Percentiles rank a stretch among this genome's conserved stretches.
These are phyloP conservation scores for Populus hybrid DNA, from an alignment of 441 rosid genomes.

Conservation along the genomic window DNA sequence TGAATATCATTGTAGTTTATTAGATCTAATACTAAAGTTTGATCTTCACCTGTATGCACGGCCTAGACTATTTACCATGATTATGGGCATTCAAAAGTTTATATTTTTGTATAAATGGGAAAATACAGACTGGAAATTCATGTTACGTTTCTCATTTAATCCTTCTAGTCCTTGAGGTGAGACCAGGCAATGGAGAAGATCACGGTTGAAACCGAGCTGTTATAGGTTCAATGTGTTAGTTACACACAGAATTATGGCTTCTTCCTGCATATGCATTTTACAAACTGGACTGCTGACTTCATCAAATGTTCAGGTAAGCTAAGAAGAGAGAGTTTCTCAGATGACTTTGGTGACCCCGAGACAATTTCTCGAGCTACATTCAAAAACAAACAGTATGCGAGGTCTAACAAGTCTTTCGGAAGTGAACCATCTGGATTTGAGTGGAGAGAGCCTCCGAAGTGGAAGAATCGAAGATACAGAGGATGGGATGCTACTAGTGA, in stretches of 20 bases:
- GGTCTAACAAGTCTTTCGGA: slow-evolving; percentile 37
- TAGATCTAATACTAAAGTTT: background rate
- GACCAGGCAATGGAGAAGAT: background rate
- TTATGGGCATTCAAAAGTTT: background rate
- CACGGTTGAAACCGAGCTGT: background rate
- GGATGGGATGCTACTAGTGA: slow-evolving; percentile 37
- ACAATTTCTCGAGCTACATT: slow-evolving; percentile 41
- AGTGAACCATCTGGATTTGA: slow-evolving; percentile 41
- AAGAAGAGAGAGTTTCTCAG: slow-evolving; percentile 37
- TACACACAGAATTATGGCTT: background rate
- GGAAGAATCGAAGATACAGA: slow-evolving; percentile 24
- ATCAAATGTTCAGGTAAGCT: slow-evolving; percentile 36
- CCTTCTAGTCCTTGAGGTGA: background rate
- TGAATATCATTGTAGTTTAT: background rate
- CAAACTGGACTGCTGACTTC: background rate
- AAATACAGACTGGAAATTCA: background rate
- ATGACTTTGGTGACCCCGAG: slow-evolving; percentile 41
- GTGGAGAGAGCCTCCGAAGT: slow-evolving; percentile 39
- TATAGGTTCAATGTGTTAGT: background rate
- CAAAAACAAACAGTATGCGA: slow-evolving; percentile 47
- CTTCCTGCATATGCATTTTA: slow-evolving; percentile 1
- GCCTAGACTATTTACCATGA: background rate
- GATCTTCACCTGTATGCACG: background rate
- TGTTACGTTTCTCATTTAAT: background rate
- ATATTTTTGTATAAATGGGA: background rate